Conservation (phyloP, 2,329 filamentous ascomycete genomes). For the Diaporthe sp. region DNA sequence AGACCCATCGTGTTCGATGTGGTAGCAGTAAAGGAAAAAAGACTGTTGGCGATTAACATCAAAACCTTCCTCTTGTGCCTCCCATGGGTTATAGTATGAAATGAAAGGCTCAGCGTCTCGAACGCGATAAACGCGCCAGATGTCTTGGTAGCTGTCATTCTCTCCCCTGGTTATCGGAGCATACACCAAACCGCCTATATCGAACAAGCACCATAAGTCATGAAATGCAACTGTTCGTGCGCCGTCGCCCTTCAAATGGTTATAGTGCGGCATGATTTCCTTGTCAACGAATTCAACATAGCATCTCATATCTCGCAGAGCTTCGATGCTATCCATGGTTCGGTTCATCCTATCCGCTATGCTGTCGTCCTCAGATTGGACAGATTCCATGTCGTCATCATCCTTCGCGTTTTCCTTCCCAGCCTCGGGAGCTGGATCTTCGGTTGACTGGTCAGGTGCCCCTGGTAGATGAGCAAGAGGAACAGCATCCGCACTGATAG, state of each 20-base stretch:
- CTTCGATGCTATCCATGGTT: conserved; percentile 19
- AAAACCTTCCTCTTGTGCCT: not conserved
- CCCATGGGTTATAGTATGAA: not conserved
- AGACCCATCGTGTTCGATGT: conserved; percentile 18
- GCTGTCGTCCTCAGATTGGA: not conserved
- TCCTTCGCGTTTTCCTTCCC: not conserved
- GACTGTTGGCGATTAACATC: not conserved
- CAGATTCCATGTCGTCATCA: not conserved
- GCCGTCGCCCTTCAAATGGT: not conserved
- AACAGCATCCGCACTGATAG: not conserved
- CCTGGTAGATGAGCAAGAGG: not conserved
- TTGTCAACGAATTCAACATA: conserved; percentile 27
- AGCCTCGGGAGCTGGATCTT: not conserved
- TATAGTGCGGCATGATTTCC: conserved; percentile 14
- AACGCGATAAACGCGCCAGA: conserved; percentile 7
- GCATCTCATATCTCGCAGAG: conserved; percentile 28
- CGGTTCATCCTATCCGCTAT: not conserved
- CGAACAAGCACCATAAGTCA: conserved; percentile 22
- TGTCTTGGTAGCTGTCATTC: conserved; percentile 1
- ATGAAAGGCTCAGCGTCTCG: not conserved
- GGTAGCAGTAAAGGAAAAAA: not conserved
- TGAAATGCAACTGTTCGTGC: conserved; percentile 3
- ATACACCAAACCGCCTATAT: conserved; percentile 21
- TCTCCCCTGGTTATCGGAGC: not conserved
- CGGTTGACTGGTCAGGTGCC: not conserved